Evolutionary conservation across 2,329 filamentous ascomycete genomes (phyloP), one percentile per base, ranked within the genome.

Genomic region (Clonostachys chloroleuca): DNA sequence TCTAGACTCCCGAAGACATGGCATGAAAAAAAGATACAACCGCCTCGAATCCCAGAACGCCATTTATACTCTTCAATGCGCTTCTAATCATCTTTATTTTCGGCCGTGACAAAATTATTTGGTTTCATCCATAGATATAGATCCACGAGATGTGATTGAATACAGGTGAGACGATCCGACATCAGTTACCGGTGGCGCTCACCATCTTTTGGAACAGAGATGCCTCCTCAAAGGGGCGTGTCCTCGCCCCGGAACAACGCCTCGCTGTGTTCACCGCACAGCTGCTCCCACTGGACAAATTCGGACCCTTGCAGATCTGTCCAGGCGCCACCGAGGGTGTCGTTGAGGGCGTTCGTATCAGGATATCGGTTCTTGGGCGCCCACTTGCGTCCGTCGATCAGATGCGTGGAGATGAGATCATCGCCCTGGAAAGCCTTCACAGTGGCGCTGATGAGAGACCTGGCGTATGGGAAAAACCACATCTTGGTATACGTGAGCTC

Each of bases 401-500:
- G 53, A 18, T 54, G 51, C 12, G 56, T 40, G 2, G 59, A 52
- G 43, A 65, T 59, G 9, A 52, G 48, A 33, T 58, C 49, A 9
- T 54, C 47, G 3, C 49, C 40, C 43, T 52, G 53, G 5, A 59
- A 60, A 5, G 56, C 56, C 16, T 47, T 51, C 43, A 62, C 57
- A 5, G 58, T 52, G 0, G 61, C 61, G 14, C 49, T 54, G 18
- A 69, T 52, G 13, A 71, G 48, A 1, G 59, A 54, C 33, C 58
- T 51, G 16, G 56, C 56, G 44, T 61, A 63, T 5, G 65, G 66
- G 40, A 59, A 63, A 53, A 66, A 72, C 68, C 68, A 72, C 54
- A 68, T 55, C 20, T 56, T 57, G 14, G 56, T 53, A 49, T 61
- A 72, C 52, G 65, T 63, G 2, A 44, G 24, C 18, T 61, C 52